Percentiles rank a stretch among this genome's conserved stretches.
phyloP scores from a whole-genome alignment of 331 rosid species.

The Stylosanthes scabra region DNA sequence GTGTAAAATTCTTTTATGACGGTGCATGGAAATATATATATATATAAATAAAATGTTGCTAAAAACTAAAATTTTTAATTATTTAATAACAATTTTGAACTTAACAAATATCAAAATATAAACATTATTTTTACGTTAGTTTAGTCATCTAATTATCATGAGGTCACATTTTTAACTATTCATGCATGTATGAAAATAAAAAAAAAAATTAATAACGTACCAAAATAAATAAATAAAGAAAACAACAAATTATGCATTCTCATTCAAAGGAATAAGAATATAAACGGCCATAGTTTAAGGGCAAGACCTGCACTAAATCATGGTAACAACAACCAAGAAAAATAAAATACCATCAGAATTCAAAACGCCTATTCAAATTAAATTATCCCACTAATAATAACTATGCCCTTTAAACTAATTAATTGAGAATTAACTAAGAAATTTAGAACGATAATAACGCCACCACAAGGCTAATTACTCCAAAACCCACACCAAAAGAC shows the following conservation, averaged over 20 bases:
- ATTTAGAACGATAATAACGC: slow-evolving; percentile 18
- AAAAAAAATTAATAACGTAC: too few relatives aligned
- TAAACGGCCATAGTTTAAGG: not conserved
- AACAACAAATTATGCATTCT: not conserved
- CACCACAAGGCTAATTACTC: slow-evolving; percentile 18
- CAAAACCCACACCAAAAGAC: slow-evolving; percentile 21
- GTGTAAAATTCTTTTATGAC: too few relatives aligned
- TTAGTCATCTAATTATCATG: too few relatives aligned
- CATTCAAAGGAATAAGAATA: not conserved
- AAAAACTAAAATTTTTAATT: too few relatives aligned
- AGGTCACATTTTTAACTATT: too few relatives aligned
- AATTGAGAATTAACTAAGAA: not conserved
- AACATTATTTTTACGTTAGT: too few relatives aligned
- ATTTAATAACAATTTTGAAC: too few relatives aligned
- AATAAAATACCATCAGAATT: not conserved
- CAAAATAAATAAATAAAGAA: too few relatives aligned
- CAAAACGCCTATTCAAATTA: not conserved
- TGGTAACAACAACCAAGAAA: not conserved
- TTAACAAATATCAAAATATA: too few relatives aligned
- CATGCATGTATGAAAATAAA: too few relatives aligned
- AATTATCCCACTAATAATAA: not conserved
- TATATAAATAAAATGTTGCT: too few relatives aligned
- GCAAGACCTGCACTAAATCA: not conserved
- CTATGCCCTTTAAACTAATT: not conserved
- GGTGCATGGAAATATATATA: too few relatives aligned